These are phyloP conservation scores for Bassia scoparia DNA, from an alignment of 148 eudicot genomes.

Conservation along the genomic window DNA sequence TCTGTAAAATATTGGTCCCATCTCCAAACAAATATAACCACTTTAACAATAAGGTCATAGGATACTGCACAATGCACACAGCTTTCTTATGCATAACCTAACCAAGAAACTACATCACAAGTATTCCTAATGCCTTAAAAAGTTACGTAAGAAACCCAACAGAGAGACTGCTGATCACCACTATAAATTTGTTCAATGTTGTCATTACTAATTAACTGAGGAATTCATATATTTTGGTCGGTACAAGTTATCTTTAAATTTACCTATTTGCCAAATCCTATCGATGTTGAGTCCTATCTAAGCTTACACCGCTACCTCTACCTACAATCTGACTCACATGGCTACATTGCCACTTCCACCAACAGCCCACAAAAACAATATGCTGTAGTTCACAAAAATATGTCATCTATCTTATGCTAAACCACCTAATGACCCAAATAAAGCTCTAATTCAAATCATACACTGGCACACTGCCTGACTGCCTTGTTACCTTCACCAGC, in stretches of 20 bases:
- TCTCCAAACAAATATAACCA: not conserved
- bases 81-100: no score
- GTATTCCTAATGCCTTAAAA: not conserved
- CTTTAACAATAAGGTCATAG: no score
- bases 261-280: not conserved
- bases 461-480: no score
- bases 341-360: not conserved
- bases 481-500: no score
- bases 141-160: not conserved
- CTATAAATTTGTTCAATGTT: no score
- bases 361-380: not conserved
- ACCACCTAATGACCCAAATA: no score
- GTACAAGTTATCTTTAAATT: not conserved
- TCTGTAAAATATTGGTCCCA: conserved; percentile 1
- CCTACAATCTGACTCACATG: not conserved
- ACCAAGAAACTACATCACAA: not conserved
- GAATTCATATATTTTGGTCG: no score
- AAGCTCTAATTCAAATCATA: no score
- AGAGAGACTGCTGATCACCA: not conserved
- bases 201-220: no score
- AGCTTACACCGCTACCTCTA: not conserved
- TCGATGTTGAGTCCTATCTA: not conserved
- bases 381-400: not conserved
- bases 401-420: no score
- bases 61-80: no score